Evolutionary conservation across 306 rosid species (phyloP).

Genomic region (Cucurbita argyrosperma): DNA sequence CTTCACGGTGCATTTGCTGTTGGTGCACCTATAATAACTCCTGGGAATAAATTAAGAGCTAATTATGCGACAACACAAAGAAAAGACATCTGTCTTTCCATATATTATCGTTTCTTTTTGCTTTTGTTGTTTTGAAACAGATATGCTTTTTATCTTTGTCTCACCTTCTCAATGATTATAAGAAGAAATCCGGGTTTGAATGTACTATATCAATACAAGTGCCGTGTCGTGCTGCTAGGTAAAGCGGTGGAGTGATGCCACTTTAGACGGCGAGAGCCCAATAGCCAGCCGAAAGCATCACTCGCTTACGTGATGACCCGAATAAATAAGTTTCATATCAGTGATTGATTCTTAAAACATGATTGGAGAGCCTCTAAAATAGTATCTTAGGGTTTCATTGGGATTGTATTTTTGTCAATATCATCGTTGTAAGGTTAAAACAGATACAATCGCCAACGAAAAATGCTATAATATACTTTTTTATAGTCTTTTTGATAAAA

Average conservation of each 20-base stretch:
- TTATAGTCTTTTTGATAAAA: no score
- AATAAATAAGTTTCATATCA: not conserved
- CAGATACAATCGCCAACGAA: no score
- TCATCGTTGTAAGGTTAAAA: not conserved
- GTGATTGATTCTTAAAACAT: not conserved
- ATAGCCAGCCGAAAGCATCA: not conserved
- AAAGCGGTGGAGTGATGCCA: not conserved
- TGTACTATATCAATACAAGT: not conserved
- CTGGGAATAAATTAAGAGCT: constrained; percentile 16
- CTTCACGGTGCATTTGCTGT: constrained; percentile 92
- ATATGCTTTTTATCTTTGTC: not conserved
- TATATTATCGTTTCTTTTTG: not conserved
- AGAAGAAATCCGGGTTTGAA: not conserved
- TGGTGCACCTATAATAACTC: constrained; percentile 97
- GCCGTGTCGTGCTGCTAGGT: not conserved
- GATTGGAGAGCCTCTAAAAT: not conserved
- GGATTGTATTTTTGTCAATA: not conserved
- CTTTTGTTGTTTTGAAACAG: not conserved
- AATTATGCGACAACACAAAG: not conserved
- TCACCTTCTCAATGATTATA: not conserved
- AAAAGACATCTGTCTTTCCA: not conserved
- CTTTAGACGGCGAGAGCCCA: not conserved
- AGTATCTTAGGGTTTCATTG: not conserved
- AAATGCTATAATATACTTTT: no score
- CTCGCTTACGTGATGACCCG: not conserved